phyloP scores from a whole-genome alignment of 2,329 filamentous ascomycete genomes.

The Monosporascus sp. region DNA sequence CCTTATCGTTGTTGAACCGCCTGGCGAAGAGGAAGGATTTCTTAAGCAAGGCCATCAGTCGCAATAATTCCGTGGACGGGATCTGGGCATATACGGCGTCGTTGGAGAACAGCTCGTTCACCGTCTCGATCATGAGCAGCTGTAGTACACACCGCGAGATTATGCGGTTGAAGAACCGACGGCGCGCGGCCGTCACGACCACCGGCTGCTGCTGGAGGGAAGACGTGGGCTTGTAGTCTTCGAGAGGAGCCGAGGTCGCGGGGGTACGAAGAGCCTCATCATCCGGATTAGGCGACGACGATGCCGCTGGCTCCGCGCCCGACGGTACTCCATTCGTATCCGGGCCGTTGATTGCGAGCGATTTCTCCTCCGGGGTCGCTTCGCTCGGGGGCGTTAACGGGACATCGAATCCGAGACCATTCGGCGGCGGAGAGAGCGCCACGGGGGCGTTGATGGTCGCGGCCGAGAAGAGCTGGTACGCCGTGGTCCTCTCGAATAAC shows the following conservation, averaged over 20 bases:
- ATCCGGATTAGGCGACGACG: slow-evolving; percentile 12
- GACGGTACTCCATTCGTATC: slow-evolving; percentile 36
- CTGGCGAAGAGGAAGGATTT: slow-evolving; percentile 96
- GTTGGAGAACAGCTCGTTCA: slow-evolving; percentile 97
- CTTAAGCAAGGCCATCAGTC: slow-evolving; percentile 90
- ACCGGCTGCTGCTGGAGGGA: slow-evolving; percentile 81
- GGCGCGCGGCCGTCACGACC: slow-evolving; percentile 85
- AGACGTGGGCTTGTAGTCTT: slow-evolving; percentile 80
- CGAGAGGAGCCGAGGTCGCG: slow-evolving; percentile 49
- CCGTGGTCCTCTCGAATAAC: slow-evolving; percentile 89
- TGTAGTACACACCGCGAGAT: slow-evolving; percentile 98
- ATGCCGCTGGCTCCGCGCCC: slow-evolving; percentile 26
- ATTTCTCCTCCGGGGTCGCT: slow-evolving; percentile 43
- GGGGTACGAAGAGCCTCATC: slow-evolving; percentile 16
- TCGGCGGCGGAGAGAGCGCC: slow-evolving; percentile 46
- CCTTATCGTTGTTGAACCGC: slow-evolving; percentile 96
- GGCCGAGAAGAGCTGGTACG: slow-evolving; percentile 92
- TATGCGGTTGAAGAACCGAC: slow-evolving; percentile 97
- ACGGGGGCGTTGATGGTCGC: slow-evolving; percentile 51
- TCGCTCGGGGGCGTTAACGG: slow-evolving; percentile 37
- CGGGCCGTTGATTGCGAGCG: slow-evolving; percentile 55
- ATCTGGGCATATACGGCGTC: slow-evolving; percentile 92
- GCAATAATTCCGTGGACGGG: slow-evolving; percentile 80
- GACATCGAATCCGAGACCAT: slow-evolving; percentile 47
- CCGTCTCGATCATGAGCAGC: slow-evolving; percentile 98